Conservation (phyloP, 2,329 filamentous ascomycete species). For the Diaporthe vexans region DNA sequence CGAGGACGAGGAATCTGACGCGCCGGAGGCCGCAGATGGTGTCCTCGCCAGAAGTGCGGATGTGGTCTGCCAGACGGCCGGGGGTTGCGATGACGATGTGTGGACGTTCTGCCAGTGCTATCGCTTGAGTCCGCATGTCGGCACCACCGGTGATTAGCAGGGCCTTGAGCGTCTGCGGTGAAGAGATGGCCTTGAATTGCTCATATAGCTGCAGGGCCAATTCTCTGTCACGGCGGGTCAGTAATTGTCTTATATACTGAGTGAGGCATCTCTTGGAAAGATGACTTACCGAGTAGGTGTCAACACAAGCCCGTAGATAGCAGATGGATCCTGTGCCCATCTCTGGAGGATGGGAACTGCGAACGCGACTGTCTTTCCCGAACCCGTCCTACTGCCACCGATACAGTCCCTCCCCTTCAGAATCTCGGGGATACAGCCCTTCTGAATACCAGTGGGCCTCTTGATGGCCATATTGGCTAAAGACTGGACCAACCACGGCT, state of each 20-base stretch:
- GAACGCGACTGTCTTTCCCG: constrained; percentile 97
- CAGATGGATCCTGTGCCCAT: constrained; percentile 92
- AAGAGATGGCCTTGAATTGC: constrained; percentile 93
- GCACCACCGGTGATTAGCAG: constrained; percentile 92
- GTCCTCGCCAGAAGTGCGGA: constrained; percentile 90
- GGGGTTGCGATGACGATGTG: constrained; percentile 97
- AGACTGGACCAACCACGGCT: constrained; percentile 90
- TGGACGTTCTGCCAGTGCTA: constrained; percentile 83
- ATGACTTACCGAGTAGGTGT: constrained; percentile 81
- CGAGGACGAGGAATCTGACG: constrained; percentile 88
- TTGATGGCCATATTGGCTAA: constrained; percentile 82
- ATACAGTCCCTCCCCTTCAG: constrained; percentile 93
- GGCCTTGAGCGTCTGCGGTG: constrained; percentile 88
- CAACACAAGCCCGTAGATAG: constrained; percentile 89
- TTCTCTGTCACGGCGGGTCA: constrained; percentile 66
- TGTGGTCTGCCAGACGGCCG: constrained; percentile 92
- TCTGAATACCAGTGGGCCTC: constrained; percentile 92
- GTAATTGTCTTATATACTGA: background rate
- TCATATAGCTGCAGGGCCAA: constrained; percentile 96
- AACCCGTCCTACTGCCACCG: constrained; percentile 93
- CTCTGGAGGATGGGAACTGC: constrained; percentile 93
- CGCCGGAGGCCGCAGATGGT: constrained; percentile 86
- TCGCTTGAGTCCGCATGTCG: constrained; percentile 92
- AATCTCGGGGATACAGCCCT: constrained; percentile 92
- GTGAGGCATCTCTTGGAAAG: background rate